Conservation (phyloP, 2,329 filamentous ascomycete genomes). For the Mariannaea elegans region DNA sequence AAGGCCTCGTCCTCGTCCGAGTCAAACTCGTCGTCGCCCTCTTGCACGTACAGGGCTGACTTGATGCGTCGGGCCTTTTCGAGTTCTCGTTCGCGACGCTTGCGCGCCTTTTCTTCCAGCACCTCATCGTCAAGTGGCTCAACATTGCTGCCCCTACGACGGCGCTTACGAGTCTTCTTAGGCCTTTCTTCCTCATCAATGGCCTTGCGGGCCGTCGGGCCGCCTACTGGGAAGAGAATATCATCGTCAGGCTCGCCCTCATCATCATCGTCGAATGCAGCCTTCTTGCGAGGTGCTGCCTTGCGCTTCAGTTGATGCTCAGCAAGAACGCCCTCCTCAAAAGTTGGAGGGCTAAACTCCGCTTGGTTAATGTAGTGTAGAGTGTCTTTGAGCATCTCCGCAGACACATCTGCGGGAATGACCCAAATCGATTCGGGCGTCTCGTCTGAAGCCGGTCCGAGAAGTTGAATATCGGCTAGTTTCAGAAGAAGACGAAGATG, state of each 20-base stretch:
- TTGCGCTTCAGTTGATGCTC: conserved; percentile 84
- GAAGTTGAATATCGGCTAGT: conserved; percentile 74
- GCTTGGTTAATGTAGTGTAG: conserved; percentile 79
- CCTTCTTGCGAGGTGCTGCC: conserved; percentile 61
- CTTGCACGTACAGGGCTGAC: conserved; percentile 81
- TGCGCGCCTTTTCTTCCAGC: conserved; percentile 69
- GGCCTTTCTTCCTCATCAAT: conserved; percentile 67
- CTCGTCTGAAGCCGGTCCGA: conserved; percentile 67
- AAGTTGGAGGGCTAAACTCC: conserved; percentile 79
- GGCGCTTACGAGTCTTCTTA: conserved; percentile 49
- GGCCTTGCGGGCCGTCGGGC: conserved; percentile 65
- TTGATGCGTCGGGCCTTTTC: conserved; percentile 85
- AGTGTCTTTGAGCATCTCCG: conserved; percentile 72
- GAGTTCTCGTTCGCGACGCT: conserved; percentile 72
- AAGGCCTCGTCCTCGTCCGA: conserved; percentile 75
- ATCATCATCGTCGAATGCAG: conserved; percentile 76
- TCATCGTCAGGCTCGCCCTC: conserved; percentile 63
- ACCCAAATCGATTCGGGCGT: conserved; percentile 81
- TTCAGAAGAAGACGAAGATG: conserved; percentile 86
- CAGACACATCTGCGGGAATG: conserved; percentile 72
- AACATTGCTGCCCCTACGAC: conserved; percentile 57
- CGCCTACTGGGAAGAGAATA: conserved; percentile 72
- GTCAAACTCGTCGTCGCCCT: conserved; percentile 90
- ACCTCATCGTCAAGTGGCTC: conserved; percentile 68
- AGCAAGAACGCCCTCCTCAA: conserved; percentile 78